Base-by-base conservation (phyloP, 805 yeast genomes). In the Nakazawaea laoshanensis region DNA sequence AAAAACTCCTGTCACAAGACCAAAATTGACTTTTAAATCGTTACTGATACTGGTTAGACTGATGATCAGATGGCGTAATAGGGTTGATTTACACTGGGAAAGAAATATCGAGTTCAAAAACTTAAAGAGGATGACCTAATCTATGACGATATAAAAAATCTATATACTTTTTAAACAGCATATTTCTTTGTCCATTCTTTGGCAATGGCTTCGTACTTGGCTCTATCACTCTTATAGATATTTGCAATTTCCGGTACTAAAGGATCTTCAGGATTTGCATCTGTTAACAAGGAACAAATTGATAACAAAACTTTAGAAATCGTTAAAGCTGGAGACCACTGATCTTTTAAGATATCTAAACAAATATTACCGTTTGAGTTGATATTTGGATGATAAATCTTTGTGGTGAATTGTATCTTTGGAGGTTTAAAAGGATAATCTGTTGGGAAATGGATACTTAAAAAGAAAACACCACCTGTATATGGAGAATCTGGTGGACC, bases 361-460 rank as follows among this genome's bases (percentile, higher is more conserved):
- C 98, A 89, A 52, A 89, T 89, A 60, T 87, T 81, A 57, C 98
- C 98, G 53, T 84, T 85, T 35, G 89, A 77, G 64, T 89, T 88
- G 66, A 89, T 89, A 64, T 89, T 89, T 50, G 97, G 97, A 58
- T 89, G 98, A 62, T 89, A 89, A 57, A 89, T 88, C 64, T 88
- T 84, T 31, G 98, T 89, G 46, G 94, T 86, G 70, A 89, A 89
- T 41, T 75, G 71, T 44, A 81, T 78, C 69, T 87, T 89, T 44
- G 98, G 98, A 37, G 98, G 96, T 66, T 92, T 92, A 70, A 89
- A 92, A 36, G 98, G 98, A 61, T 92, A 92, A 62, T 92, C 97
- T 38, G 97, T 88, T 57, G 98, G 98, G 82, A 92, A 92, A 59
- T 87, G 95, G 58, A 92, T 87, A 35, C 94, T 78, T 42, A 92